These are phyloP conservation scores for Pyrenophora graminea DNA, from an alignment of 2,329 filamentous ascomycete species.

Conservation along the genomic window DNA sequence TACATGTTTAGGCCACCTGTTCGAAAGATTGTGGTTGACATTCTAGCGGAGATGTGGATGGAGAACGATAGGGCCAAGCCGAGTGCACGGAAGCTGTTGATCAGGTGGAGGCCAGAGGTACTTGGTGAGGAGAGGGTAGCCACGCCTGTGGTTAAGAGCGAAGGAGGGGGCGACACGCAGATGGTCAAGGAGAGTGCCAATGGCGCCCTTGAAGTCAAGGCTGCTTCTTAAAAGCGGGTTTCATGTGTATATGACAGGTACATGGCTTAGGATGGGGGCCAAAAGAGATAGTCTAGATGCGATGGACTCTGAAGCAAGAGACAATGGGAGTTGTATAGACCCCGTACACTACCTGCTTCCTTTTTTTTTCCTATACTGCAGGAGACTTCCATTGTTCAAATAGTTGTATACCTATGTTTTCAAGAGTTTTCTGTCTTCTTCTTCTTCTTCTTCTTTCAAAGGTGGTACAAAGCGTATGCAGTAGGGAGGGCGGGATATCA, in stretches of 20 bases:
- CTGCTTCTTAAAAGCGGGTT: slow-evolving; percentile 19
- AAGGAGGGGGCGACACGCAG: slow-evolving; percentile 17
- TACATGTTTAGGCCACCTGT: slow-evolving; percentile 60
- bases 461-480: neutral
- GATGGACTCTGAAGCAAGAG: neutral
- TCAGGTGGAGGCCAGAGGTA: slow-evolving; percentile 59
- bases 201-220: slow-evolving; percentile 35
- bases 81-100: slow-evolving; percentile 58
- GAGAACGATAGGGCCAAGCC: slow-evolving; percentile 53
- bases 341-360: neutral
- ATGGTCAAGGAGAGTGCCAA: slow-evolving; percentile 31
- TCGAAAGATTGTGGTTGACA: slow-evolving; percentile 61
- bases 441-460: neutral
- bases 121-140: slow-evolving; percentile 33
- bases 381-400: neutral
- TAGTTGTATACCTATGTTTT: slow-evolving; percentile 1
- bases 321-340: neutral
- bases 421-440: neutral
- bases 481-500: no score
- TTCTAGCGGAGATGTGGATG: slow-evolving; percentile 62
- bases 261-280: neutral
- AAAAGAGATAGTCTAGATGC: neutral
- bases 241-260: neutral
- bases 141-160: slow-evolving; percentile 26
- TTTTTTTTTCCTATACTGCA: neutral